Base-by-base conservation (phyloP, 2,329 filamentous ascomycete genomes). In the Lasiodiplodia theobromae region DNA sequence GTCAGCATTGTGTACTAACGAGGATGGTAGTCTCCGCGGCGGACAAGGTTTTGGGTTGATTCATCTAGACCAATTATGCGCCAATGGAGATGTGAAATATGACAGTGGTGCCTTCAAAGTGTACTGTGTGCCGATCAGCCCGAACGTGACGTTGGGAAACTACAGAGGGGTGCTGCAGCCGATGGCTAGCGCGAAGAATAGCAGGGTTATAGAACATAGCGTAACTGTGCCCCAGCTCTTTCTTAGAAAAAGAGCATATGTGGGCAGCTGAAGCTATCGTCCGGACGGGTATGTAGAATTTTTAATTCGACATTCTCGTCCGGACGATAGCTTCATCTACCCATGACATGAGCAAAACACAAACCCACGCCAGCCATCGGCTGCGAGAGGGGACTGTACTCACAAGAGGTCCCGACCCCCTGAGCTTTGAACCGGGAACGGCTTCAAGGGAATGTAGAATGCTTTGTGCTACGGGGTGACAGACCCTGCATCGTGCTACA, bases 31-130 rank as follows among this genome's bases (percentile, higher is more conserved):
- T 69, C 34, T 69, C 68, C 28, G 57, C 68, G 4, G 68, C 68
- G n/a, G 62, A 66, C 7, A 69, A 69, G 53, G 68, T 69, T 14
- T 54, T 69, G 21, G 67, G 37, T 58, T 68, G 52, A 65, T 75
- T 7, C 68, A 73, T 2, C 7, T 21, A 40, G 16, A 21, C 11
- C 31, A 38, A 34, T n/a, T 11, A 16, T 4, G n/a, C 18, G 14
- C 40, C 40, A 44, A 44, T 18, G 31, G 31, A 34, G 31, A 34
- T 34, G 8, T 7, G 7, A 34, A 34, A 34, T 10, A 34, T 34
- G 31, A 34, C 31, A 34, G 8, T 10, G 7, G 31, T 34, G 44
- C 44, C 44, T 47, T n/a, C n/a, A n/a, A n/a, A 21, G 18, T 21
- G n/a, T 47, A 47, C 10, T 10, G 18, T 4, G 8, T 47, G 44